Percentiles rank a stretch among this genome's conserved stretches.
Conservation (phyloP, 2,329 filamentous ascomycete species). For the Beauveria bassiana region DNA sequence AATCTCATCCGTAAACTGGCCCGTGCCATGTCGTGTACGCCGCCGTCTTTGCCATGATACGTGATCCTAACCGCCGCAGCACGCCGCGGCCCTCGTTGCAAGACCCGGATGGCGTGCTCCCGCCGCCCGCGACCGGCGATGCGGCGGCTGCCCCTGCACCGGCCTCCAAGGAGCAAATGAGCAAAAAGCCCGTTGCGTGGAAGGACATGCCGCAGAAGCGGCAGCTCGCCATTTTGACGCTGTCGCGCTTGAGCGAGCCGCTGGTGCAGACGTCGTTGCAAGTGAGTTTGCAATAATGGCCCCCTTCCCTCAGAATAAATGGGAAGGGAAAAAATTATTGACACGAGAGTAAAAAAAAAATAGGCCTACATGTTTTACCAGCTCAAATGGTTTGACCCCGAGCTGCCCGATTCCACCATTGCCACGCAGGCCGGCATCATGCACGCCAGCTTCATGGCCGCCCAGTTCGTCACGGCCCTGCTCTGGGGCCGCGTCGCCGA, state of each 20-base stretch:
- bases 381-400: conserved; percentile 64
- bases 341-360: not conserved
- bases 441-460: conserved; percentile 70
- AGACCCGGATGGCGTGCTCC: conserved; percentile 2
- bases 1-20: too few relatives aligned
- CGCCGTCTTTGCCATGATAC: not conserved
- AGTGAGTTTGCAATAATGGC: conserved; percentile 20
- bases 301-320: not conserved
- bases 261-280: conserved; percentile 68
- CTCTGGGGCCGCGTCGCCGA: conserved; percentile 70
- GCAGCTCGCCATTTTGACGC: conserved; percentile 68
- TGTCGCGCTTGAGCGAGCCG: conserved; percentile 75
- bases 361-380: conserved; percentile 83
- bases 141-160: not conserved
- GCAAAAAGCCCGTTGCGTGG: conserved; percentile 40
- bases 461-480: conserved; percentile 76
- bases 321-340: too few relatives aligned
- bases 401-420: conserved; percentile 54
- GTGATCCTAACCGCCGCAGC: not conserved
- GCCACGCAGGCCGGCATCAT: conserved; percentile 70
- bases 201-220: conserved; percentile 65
- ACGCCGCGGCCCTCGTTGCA: not conserved
- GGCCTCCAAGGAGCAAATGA: conserved; percentile 8
- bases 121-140: not conserved
- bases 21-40: not conserved